These are phyloP conservation scores for Lachancea mirantina DNA, from an alignment of 805 yeast species.

Conservation along the genomic window DNA sequence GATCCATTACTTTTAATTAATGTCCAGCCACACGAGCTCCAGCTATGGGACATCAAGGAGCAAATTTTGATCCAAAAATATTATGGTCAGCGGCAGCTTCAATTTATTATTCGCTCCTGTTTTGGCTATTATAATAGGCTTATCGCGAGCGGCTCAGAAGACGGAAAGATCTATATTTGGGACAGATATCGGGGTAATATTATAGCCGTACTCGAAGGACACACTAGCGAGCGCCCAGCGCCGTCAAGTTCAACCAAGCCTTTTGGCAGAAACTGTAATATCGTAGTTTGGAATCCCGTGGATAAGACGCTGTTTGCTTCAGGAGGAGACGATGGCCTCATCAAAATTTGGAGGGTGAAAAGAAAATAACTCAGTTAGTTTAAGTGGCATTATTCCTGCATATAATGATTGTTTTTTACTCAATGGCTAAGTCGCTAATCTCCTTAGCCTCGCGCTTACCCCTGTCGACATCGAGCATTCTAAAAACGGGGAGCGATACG, in stretches of 20 bases:
- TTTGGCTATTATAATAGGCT: slow-evolving; percentile 68
- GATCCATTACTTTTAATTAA: slow-evolving; percentile 46
- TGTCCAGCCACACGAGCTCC: slow-evolving; percentile 67
- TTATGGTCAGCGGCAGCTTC: slow-evolving; percentile 65
- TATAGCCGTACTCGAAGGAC: slow-evolving; percentile 34
- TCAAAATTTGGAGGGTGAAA: slow-evolving; percentile 67
- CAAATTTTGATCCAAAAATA: slow-evolving; percentile 55
- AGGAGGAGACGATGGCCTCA: slow-evolving; percentile 73
- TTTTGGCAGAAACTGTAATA: slow-evolving; percentile 45
- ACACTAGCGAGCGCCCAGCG: slow-evolving; percentile 15
- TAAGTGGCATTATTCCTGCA: no score
- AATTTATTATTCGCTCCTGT: slow-evolving; percentile 65
- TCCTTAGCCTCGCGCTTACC: slow-evolving; percentile 50
- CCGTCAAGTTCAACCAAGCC: slow-evolving; percentile 16
- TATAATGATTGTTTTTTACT: no score
- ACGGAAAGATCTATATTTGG: slow-evolving; percentile 74
- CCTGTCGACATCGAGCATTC: slow-evolving; percentile 48
- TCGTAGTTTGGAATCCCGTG: slow-evolving; percentile 66
- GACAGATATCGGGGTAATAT: slow-evolving; percentile 63
- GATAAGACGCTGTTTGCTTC: slow-evolving; percentile 57
- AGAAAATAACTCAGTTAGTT: no score
- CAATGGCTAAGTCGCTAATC: slow-evolving; percentile 26
- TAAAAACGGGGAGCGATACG: slow-evolving; percentile 51
- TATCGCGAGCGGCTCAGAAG: slow-evolving; percentile 77
- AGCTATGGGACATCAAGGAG: slow-evolving; percentile 67